Evolutionary conservation across 352 stramenopile species (phyloP), one percentile per base, ranked within the genome.

Genomic region (Phytophthora kernoviae): DNA sequence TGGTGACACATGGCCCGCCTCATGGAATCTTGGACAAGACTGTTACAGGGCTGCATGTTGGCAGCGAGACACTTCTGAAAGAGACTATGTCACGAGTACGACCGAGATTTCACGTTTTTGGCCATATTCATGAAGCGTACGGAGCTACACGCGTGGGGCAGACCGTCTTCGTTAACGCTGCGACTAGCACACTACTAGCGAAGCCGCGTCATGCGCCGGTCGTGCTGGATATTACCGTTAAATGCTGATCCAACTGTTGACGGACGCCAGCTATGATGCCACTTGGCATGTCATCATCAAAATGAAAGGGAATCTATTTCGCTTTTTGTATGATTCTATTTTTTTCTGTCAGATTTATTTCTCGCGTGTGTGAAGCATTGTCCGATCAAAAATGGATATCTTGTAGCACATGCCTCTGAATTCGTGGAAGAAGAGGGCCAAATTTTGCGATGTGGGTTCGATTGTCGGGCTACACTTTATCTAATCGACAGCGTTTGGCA

Each of bases 101-200:
- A 21, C 93, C 91, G 14, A 68, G 80, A 30, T 88, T 96, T 44
- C 86, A 97, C 63, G 61, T 98, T 4, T 98, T 97, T 68, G 93
- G 91, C 30, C 93, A 98, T 70, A 96, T 98, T 58, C 93, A 98
- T 61, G 87, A 98, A 69, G 83, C 74, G 11, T 94, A 92, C 47
- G 93, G 93, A 58, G 75, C 80, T 18, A 80, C 78, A 17, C 84
- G 68, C 15, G 69, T 96, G 56, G 90, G 86, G 10, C 63, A 60
- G 3, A 98, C 91, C 0, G 69, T 92, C 5, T 98, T 92, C 52
- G 77, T 98, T 48, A 98, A 98, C 63, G 89, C 88, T 33, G 77
- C 88, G 7, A 96, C 72, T 6, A 94, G 62, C 58, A 94, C 79
- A 26, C 59, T 93, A 48, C 58, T 84, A 0, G 72, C 80, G 15